Conservation (phyloP, 1,284 basidiomycete species). For the Inonotus obliquus region DNA sequence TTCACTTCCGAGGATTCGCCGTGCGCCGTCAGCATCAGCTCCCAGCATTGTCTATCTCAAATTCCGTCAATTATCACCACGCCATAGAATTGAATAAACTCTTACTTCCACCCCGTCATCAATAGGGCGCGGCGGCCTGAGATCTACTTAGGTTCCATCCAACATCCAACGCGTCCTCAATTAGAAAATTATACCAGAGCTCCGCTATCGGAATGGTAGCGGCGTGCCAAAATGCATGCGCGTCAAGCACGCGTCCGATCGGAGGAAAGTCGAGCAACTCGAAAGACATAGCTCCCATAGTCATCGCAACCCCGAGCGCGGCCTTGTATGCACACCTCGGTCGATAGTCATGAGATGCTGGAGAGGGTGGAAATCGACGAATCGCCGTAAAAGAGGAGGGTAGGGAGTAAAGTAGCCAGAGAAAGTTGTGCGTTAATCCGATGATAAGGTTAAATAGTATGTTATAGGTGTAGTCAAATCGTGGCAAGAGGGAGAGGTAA, state of each 20-base stretch:
- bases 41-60: too few species aligned
- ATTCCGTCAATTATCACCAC: background rate
- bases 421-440: conserved; percentile 72
- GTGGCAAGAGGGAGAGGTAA: conserved; percentile 72
- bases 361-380: conserved; percentile 47
- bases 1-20: too few species aligned
- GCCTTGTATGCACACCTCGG: conserved; percentile 52
- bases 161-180: conserved; percentile 60
- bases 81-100: background rate
- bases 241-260: conserved; percentile 73
- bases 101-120: background rate
- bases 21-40: too few species aligned
- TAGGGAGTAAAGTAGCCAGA: conserved; percentile 82
- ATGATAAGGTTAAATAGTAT: conserved; percentile 81
- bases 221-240: conserved; percentile 93
- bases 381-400: conserved; percentile 46
- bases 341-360: conserved; percentile 39
- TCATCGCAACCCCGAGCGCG: conserved; percentile 61
- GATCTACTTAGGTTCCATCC: conserved; percentile 29
- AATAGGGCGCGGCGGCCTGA: background rate
- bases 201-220: conserved; percentile 77
- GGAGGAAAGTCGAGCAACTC: conserved; percentile 95
- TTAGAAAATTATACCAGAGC: conserved; percentile 82
- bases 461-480: conserved; percentile 96
- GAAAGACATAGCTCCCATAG: conserved; percentile 72